These are phyloP conservation scores for Globisporangium lucens DNA, from an alignment of 352 stramenopile genomes.

Conservation along the genomic window DNA sequence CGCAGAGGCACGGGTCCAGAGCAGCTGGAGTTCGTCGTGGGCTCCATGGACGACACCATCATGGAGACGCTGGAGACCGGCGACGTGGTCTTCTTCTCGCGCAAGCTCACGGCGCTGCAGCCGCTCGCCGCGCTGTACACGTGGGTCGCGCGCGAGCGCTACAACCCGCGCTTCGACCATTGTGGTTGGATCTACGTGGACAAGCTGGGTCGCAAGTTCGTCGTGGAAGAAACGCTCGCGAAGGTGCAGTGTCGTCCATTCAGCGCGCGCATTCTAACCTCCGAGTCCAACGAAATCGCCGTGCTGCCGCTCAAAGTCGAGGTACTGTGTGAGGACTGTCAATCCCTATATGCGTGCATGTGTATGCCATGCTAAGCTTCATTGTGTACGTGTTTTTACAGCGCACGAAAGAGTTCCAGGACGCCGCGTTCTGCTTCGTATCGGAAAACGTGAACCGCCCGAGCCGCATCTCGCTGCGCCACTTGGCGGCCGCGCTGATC, in stretches of 20 bases:
- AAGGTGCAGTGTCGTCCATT: constrained; percentile 81
- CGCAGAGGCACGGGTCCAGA: constrained; percentile 27
- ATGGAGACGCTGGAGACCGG: constrained; percentile 85
- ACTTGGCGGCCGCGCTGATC: constrained; percentile 47
- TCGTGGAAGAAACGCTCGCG: constrained; percentile 79
- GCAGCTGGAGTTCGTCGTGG: constrained; percentile 59
- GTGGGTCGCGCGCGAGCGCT: constrained; percentile 43
- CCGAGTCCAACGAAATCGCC: constrained; percentile 71
- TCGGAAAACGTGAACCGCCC: constrained; percentile 39
- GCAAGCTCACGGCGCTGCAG: constrained; percentile 69
- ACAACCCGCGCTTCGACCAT: constrained; percentile 78
- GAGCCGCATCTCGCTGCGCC: constrained; percentile 64
- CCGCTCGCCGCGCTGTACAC: constrained; percentile 70
- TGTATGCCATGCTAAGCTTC: background rate
- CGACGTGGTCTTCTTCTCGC: constrained; percentile 77
- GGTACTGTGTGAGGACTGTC: constrained; percentile 13
- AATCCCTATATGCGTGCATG: background rate
- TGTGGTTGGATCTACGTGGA: constrained; percentile 82
- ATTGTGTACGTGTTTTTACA: constrained; percentile 13
- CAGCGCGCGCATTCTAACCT: constrained; percentile 68
- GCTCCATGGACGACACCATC: constrained; percentile 86
- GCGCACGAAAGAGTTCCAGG: constrained; percentile 63
- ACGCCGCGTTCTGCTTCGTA: constrained; percentile 57
- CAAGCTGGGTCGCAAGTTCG: constrained; percentile 74
- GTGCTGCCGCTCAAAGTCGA: constrained; percentile 66